Evolutionary conservation across 192 early-diverging fungal genomes (phyloP), one percentile per base, ranked within the genome.

Genomic region (Cetraspora pellucida): DNA sequence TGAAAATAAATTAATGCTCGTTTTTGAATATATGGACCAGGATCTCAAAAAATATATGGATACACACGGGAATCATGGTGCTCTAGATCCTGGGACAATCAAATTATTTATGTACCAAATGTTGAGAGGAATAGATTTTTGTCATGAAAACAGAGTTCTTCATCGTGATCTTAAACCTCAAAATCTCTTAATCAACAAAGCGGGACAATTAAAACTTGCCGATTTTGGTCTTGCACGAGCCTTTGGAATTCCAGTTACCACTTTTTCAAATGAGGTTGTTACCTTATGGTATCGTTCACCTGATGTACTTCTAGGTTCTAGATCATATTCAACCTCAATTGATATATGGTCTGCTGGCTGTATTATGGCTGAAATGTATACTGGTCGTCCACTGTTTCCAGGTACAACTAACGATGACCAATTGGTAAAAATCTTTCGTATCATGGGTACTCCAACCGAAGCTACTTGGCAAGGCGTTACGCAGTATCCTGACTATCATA

Each of bases 271-370:
- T 83, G 97, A 99, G 82, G 97, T 99, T 23, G 97, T 99, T 43
- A 99, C 97, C 13, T 88, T 99, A 47, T 99, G 97, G 97, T 99
- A 99, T 79, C 90, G 97, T 77, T 84, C 96, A 17, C 96, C 95
- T 1, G 96, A 98, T 82, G 95, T 98, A n/a, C 87, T 99, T 14
- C 87, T 99, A 44, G 97, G 97, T 16, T 97, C 96, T 54, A 89
- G 94, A 70, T 94, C 92, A 79, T 99, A 99, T 84, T 90, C 92
- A 19, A 98, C 93, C 10, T 94, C 95, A 25, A 98, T 99, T 75
- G 97, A 99, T 78, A 96, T 99, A 37, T 99, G 97, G 97, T 95
- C 94, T 43, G 93, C 93, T 14, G 97, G 97, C 50, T 99, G 97
- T 82, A 99, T 99, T 81, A 96, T 99, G 94, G 97, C 97, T 21